A percentile compares a stretch with the other conserved stretches of the same genome.
These are phyloP conservation scores for Chrysochromulina parva DNA, from an alignment of 78 protist genomes.

Conservation along the genomic window DNA sequence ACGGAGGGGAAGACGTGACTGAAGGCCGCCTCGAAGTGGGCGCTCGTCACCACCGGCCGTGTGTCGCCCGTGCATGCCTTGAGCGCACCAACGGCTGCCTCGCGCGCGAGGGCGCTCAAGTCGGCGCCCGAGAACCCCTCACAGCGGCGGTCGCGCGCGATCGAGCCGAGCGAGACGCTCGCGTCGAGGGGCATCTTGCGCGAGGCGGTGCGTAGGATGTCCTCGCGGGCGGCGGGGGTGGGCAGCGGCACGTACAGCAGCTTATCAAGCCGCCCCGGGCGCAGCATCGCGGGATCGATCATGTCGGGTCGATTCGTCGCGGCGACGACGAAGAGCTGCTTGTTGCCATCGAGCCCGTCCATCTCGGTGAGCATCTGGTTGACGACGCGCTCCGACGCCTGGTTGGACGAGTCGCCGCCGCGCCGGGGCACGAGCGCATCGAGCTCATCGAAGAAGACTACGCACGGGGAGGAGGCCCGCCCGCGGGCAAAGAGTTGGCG, in stretches of 20 bases:
- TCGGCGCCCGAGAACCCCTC: slow-evolving; percentile 74
- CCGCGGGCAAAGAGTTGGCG: slow-evolving; percentile 90
- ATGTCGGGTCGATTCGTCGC: slow-evolving; percentile 95
- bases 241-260: slow-evolving; percentile 96
- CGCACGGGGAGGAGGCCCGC: slow-evolving; percentile 91
- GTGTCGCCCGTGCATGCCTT: background rate
- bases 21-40: background rate
- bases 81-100: slow-evolving; percentile 54
- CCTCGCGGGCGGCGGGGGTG: background rate
- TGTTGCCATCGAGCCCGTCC: slow-evolving; percentile 93
- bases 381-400: slow-evolving; percentile 87
- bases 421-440: slow-evolving; percentile 95
- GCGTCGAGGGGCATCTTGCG: slow-evolving; percentile 26
- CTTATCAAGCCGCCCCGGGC: slow-evolving; percentile 98
- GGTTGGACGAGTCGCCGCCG: slow-evolving; percentile 32
- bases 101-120: slow-evolving; percentile 43
- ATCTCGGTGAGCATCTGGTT: slow-evolving; percentile 93
- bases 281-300: slow-evolving; percentile 68
- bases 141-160: slow-evolving; percentile 5
- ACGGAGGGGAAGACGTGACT: background rate
- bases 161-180: slow-evolving; percentile 11
- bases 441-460: slow-evolving; percentile 98
- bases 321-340: slow-evolving; percentile 86
- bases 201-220: slow-evolving; percentile 24
- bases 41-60: background rate